Evolutionary conservation across 2,329 filamentous ascomycete species (phyloP), one percentile per base, ranked within the genome.

Genomic region (Ascochyta rabiei): DNA sequence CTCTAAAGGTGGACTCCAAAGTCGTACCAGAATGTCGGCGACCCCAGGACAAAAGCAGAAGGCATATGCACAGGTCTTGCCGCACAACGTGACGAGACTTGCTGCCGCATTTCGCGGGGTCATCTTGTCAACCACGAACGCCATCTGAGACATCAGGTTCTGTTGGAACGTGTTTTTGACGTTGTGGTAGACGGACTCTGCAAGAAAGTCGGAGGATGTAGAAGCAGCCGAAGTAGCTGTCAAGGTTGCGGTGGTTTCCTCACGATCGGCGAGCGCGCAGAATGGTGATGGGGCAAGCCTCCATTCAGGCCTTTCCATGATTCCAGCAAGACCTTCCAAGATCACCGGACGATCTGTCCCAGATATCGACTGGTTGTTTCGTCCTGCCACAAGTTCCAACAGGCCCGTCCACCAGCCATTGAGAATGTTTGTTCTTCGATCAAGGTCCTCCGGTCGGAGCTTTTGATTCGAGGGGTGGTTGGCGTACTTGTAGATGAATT

Each of bases 291-390:
- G 89, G 23, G 87, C 83, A 48, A 89, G 81, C 58, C 90, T 86
- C 93, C 93, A 97, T 76, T 97, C 93, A 0, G 89, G 86, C 41
- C 93, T 85, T 75, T 89, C 89, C 92, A 96, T 96, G 69, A 97
- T 86, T 48, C 89, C 85, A 43, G 88, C 86, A 19, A 90, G 83
- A 5, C 86, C 89, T 69, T 96, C 92, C 28, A 96, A 82, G 38
- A 96, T 85, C 2, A 86, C 83, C 0, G 91, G 90, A 28, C 91
- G 83, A 68, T 96, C 93, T n/a, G 91, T 88, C 10, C 90, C 90
- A 1, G 91, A 87, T 13, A 96, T 87, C 3, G 89, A 88, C 66
- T 91, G 89, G 51, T 88, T 87, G 69, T 88, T 85, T 57, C 84
- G 84, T 28, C 89, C 89, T 61, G 92, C 87, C 21, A 96, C 83